Evolutionary conservation across 176 grass and related monocot genomes (phyloP), one percentile per base, ranked within the genome.

Genomic region (Oropetium thomaeum): DNA sequence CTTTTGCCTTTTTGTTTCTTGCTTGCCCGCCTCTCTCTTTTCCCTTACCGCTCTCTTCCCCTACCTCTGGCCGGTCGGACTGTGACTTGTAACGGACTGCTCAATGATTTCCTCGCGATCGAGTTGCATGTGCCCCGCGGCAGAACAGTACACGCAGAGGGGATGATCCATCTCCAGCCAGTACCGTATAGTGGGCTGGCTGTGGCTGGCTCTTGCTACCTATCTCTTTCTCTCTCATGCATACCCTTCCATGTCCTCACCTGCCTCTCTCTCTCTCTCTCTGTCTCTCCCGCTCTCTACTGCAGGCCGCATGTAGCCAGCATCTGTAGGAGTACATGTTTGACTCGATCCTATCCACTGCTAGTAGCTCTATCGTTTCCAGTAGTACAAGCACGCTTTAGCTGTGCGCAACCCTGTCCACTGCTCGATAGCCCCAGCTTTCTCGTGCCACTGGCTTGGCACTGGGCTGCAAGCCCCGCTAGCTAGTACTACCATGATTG

Each of bases 31-130:
- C 66, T 71, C 40, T 76, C 43, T 42, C 41, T 81, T 35, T 78
- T 58, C 82, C 62, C 55, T 27, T 59, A 9, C 31, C 28, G 71
- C 75, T 69, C 78, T 77, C 35, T 23, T 35, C 52, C 60, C 54
- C 40, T 47, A 55, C 34, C 48, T 77, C 66, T 26, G 65, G 62
- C 45, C 22, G 61, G 64, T 64, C 5, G 70, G 89, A 92, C 78
- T 81, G 86, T 82, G 86, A 94, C 89, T 78, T 80, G 81, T 93
- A 94, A 94, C 91, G 87, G 91, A 89, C 86, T 75, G 80, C 81
- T 92, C 83, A 88, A 87, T 94, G 86, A 92, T 98, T 88, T 82
- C 81, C 49, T 80, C 70, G 78, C 78, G 85, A 68, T 78, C 31
- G 70, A 71, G 58, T 83, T 81, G 83, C 85, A 87, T 93, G 86